Percentiles rank a stretch among this genome's conserved stretches.
These are phyloP conservation scores for Alnus rubra DNA, from an alignment of 306 rosid species.

Conservation along the genomic window DNA sequence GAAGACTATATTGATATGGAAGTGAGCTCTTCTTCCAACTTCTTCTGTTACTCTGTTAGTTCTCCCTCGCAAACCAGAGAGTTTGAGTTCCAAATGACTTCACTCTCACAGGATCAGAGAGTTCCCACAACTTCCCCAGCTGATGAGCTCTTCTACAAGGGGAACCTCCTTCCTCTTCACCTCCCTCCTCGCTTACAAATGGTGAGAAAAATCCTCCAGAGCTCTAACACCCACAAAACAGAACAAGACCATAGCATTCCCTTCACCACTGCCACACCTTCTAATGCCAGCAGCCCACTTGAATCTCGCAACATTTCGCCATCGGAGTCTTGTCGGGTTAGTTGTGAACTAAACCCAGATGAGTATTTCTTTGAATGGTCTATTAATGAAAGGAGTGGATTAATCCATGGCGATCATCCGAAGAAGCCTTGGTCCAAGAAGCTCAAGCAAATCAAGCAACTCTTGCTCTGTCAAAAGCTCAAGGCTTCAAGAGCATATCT, in stretches of 20 bases:
- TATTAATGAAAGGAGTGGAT: constrained; percentile 35
- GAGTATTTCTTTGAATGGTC: constrained; percentile 53
- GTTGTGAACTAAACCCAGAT: constrained; percentile 65
- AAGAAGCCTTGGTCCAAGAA: constrained; percentile 69
- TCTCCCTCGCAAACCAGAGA: constrained; percentile 71
- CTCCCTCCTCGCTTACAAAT: constrained; percentile 90
- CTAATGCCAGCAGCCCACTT: constrained; percentile 37
- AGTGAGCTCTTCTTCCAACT: constrained; percentile 51
- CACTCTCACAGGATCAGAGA: constrained; percentile 41
- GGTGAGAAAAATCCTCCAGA: constrained; percentile 67
- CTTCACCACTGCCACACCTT: constrained; percentile 33
- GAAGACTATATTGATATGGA: constrained; percentile 96
- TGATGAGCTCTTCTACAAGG: constrained; percentile 95
- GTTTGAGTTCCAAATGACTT: constrained; percentile 87
- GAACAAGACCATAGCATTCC: constrained; percentile 34
- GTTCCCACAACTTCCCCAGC: constrained; percentile 68
- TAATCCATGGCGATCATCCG: constrained; percentile 33
- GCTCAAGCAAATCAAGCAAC: constrained; percentile 67
- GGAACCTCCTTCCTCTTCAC: constrained; percentile 93
- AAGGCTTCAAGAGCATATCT: constrained; percentile 71
- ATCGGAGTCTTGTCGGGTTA: constrained; percentile 67
- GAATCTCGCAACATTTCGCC: constrained; percentile 59
- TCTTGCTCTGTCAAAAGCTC: constrained; percentile 52
- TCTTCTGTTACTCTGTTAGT: constrained; percentile 44
- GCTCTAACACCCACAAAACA: constrained; percentile 35